phyloP scores from a whole-genome alignment of 306 rosid species.

The Quercus parvula region DNA sequence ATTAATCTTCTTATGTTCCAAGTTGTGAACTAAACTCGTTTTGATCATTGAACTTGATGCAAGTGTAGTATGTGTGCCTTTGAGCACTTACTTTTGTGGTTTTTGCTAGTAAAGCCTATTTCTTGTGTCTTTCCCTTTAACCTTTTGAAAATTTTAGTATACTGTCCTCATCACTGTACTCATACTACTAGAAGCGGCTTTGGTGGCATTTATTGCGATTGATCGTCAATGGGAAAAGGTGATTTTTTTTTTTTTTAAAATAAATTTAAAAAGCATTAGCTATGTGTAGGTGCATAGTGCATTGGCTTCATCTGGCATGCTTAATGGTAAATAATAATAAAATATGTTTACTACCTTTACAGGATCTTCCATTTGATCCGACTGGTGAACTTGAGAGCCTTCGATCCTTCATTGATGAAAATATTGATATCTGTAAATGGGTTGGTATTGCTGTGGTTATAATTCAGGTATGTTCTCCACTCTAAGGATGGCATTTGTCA shows the following conservation, averaged over 20 bases:
- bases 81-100: not conserved
- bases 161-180: constrained; percentile 50
- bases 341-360: constrained; percentile 23
- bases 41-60: constrained; percentile 4
- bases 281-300: constrained; percentile 12
- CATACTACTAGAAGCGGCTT: constrained; percentile 59
- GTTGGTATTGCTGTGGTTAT: constrained; percentile 59
- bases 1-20: constrained; percentile 6
- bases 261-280: not conserved
- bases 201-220: constrained; percentile 75
- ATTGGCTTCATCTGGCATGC: not conserved
- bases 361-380: constrained; percentile 89
- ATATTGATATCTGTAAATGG: constrained; percentile 74
- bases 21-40: constrained; percentile 3
- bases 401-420: constrained; percentile 60
- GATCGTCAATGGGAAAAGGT: constrained; percentile 89
- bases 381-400: constrained; percentile 75
- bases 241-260: not conserved
- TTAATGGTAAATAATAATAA: constrained; percentile 10
- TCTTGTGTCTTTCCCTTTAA: constrained; percentile 37
- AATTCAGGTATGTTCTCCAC: constrained; percentile 58
- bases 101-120: not conserved
- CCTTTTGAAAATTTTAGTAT: constrained; percentile 54
- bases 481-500: constrained; percentile 4
- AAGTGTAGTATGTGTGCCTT: not conserved